A percentile compares a stretch with the other conserved stretches of the same genome.
Evolutionary conservation across 495 filamentous ascomycete genomes (phyloP).

Genomic region (Lasiosphaeria ovina): DNA sequence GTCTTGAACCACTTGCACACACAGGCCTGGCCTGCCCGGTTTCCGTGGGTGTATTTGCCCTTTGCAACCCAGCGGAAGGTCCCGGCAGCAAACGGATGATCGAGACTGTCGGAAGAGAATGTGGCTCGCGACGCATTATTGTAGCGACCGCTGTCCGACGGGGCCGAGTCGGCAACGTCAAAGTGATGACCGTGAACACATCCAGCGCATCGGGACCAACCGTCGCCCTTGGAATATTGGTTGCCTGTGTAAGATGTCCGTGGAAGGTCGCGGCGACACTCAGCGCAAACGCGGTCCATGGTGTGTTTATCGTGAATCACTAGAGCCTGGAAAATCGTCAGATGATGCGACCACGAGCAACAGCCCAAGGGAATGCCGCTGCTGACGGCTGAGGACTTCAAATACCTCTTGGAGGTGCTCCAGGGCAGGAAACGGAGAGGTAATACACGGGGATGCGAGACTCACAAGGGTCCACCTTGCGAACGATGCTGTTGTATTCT

Average conservation of each 20-base stretch:
- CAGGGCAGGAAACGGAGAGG: too few species aligned
- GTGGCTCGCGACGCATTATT: constrained; percentile 15
- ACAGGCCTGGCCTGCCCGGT: constrained; percentile 26
- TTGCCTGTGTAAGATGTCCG: constrained; percentile 27
- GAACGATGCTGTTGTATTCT: too few species aligned
- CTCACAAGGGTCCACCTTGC: too few species aligned
- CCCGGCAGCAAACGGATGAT: constrained; percentile 29
- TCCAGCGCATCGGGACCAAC: constrained; percentile 16
- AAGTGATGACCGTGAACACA: constrained; percentile 12
- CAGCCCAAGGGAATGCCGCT: too few species aligned
- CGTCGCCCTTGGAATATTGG: constrained; percentile 25
- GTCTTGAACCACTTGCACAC: constrained; percentile 41
- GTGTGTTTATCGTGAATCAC: too few species aligned
- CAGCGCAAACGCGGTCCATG: constrained; percentile 22
- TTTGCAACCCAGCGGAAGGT: constrained; percentile 35
- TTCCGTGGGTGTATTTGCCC: constrained; percentile 27
- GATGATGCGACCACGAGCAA: too few species aligned
- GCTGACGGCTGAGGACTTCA: too few species aligned
- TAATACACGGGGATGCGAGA: too few species aligned
- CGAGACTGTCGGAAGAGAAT: constrained; percentile 1
- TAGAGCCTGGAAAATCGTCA: too few species aligned
- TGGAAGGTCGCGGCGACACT: constrained; percentile 22
- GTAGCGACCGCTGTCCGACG: constrained; percentile 27
- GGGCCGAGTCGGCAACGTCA: constrained; percentile 5
- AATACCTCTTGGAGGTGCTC: too few species aligned